Conservation (phyloP, 1,139 yeast genomes). For the Suhomyces chickasaworum region DNA sequence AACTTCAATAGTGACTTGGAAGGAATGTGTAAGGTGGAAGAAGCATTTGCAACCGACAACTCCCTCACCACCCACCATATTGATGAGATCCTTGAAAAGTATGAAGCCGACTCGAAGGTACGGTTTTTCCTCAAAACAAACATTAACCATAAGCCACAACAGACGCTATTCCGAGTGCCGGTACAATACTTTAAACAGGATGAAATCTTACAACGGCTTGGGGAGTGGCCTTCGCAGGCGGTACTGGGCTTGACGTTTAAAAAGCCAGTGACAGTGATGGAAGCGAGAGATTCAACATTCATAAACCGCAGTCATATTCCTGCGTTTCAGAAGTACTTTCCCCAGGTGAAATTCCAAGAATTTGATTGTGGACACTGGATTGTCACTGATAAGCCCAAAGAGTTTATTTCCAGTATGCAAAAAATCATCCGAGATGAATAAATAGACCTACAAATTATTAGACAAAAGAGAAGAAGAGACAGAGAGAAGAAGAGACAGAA, state of each 20-base stretch:
- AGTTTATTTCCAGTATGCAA: conserved; percentile 32
- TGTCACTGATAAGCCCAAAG: conserved; percentile 42
- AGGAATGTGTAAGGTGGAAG: conserved; percentile 39
- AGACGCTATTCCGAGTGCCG: conserved; percentile 32
- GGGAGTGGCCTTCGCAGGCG: conserved; percentile 44
- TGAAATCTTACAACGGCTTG: conserved; percentile 33
- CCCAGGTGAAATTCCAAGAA: conserved; percentile 28
- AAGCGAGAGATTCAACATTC: conserved; percentile 45
- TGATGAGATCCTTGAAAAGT: conserved; percentile 23
- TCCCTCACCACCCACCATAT: conserved; percentile 8
- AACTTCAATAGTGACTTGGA: conserved; percentile 30
- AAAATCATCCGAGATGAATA: conserved; percentile 17
- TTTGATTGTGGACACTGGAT: conserved; percentile 52
- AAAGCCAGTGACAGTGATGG: conserved; percentile 45
- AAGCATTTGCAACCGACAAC: background rate
- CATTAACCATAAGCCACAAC: conserved; percentile 23
- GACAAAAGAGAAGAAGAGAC: too few relatives aligned
- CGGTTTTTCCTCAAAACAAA: conserved; percentile 36
- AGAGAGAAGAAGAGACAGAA: too few relatives aligned
- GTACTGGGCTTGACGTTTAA: conserved; percentile 26
- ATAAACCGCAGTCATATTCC: conserved; percentile 30
- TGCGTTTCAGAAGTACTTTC: conserved; percentile 41
- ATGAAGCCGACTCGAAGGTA: conserved; percentile 27
- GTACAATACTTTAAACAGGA: conserved; percentile 25
- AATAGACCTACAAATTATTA: background rate